Evolutionary conservation across 2,329 filamentous ascomycete species (phyloP).

Genomic region (Monosporascus sp.): DNA sequence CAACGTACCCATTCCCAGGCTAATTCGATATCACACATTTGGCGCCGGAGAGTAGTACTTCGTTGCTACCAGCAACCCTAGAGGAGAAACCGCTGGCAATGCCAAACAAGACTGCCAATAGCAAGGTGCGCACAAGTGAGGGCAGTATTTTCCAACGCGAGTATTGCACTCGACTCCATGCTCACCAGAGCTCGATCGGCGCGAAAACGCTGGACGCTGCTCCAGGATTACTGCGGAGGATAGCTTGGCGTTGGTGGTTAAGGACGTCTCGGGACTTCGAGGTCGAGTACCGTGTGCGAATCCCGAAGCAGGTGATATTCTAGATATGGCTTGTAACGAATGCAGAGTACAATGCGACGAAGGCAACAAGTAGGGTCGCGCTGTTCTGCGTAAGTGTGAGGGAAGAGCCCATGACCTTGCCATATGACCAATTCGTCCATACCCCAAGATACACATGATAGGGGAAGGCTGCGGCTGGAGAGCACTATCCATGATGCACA

Average conservation of each 20-base stretch:
- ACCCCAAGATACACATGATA: slow-evolving; percentile 19
- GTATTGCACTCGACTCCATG: slow-evolving; percentile 4
- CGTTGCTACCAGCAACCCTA: slow-evolving; percentile 2
- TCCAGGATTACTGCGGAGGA: slow-evolving; percentile 13
- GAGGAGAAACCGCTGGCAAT: slow-evolving; percentile 5
- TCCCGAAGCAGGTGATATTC: slow-evolving; percentile 12
- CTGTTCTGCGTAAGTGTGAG: slow-evolving; percentile 23
- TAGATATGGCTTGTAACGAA: slow-evolving; percentile 15
- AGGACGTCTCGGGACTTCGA: slow-evolving; percentile 14
- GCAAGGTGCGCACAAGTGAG: background rate
- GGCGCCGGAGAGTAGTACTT: background rate
- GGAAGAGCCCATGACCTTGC: slow-evolving; percentile 23
- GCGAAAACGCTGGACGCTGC: slow-evolving; percentile 3
- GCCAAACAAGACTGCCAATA: background rate
- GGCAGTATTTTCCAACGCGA: background rate
- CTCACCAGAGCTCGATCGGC: slow-evolving; percentile 5
- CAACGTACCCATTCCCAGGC: slow-evolving; percentile 6
- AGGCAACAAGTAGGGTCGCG: slow-evolving; percentile 28
- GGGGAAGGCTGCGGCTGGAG: no score
- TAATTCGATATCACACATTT: slow-evolving; percentile 3
- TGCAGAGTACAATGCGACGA: slow-evolving; percentile 26
- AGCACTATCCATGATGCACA: no score
- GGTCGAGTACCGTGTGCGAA: slow-evolving; percentile 13
- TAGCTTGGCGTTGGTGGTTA: slow-evolving; percentile 21
- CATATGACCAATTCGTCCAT: slow-evolving; percentile 28